Base-by-base conservation (phyloP, 2,329 filamentous ascomycete genomes). In the Botrytis sinoallii region DNA sequence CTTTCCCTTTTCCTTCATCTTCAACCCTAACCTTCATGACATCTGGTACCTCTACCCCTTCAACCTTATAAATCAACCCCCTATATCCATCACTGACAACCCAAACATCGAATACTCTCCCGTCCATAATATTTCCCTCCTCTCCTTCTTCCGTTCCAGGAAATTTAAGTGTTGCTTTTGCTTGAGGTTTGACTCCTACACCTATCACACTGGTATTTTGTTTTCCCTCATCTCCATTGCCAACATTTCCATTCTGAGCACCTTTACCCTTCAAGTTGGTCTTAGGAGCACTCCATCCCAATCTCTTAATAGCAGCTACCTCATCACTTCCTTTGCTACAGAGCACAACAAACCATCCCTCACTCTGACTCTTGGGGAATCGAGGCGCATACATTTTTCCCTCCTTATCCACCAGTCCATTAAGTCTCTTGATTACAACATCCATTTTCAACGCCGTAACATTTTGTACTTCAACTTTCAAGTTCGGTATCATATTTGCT, bases 281-380 rank as follows among this genome's bases (percentile, higher is more conserved):
- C 76, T 71, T 68, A 12, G 55, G 44, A 74, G 81, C 74, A 66
- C 80, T 82, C 95, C 96, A 98, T 2, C 90, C 91, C 0, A 96
- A 88, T 44, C 96, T 87, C 86, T 97, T 98, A 76, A 99, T 85
- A 4, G 92, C 95, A 6, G 97, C 83, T 57, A 98, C 87, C 77
- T 98, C 93, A 74, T 95, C 93, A 10, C 84, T 87, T 0, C 84
- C 85, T 3, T 88, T 79, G 78, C 92, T 90, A 10, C 90, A 91
- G 0, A 97, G 87, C 35, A 98, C 81, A 22, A 96, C 89, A 82
- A 99, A 98, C 88, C 91, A 98, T 0, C 95, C 95, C 80, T 99
- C 96, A 0, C 90, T 96, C 83, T 99, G 96, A 25, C 94, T 90
- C 83, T 99, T 99, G 1, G 95, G 95, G 83, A 97, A 98, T 35